A percentile compares a stretch with the other conserved stretches of the same genome.
Conservation (phyloP, 192 early-diverging fungal genomes). For the Geranomyces michiganensis region DNA sequence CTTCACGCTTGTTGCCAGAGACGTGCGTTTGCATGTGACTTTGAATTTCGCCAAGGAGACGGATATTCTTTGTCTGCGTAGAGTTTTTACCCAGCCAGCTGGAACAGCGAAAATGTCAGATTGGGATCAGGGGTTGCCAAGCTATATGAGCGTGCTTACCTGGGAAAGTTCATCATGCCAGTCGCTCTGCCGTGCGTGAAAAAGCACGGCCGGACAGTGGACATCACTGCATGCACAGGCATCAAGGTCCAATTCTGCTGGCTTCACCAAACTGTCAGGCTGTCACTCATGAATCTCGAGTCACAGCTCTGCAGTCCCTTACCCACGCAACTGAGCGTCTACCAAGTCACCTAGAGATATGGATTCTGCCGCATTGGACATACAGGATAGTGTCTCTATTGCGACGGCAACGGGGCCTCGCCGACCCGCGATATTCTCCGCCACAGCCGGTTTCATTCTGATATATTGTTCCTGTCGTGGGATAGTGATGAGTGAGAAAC, state of each 20-base stretch:
- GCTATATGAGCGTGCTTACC: slow-evolving; percentile 34
- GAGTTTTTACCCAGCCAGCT: slow-evolving; percentile 93
- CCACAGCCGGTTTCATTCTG: slow-evolving; percentile 62
- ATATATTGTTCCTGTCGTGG: slow-evolving; percentile 85
- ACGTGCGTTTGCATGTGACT: slow-evolving; percentile 80
- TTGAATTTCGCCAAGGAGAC: slow-evolving; percentile 84
- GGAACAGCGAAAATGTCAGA: background rate
- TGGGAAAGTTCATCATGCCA: slow-evolving; percentile 33
- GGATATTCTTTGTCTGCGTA: slow-evolving; percentile 68
- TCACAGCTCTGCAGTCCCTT: background rate
- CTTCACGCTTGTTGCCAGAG: slow-evolving; percentile 82
- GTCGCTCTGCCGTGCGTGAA: slow-evolving; percentile 68
- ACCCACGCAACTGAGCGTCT: slow-evolving; percentile 61
- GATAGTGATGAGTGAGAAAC: background rate
- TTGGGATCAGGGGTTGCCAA: background rate
- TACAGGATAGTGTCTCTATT: slow-evolving; percentile 56
- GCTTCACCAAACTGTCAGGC: slow-evolving; percentile 36
- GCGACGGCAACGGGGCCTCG: slow-evolving; percentile 18
- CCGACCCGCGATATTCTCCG: slow-evolving; percentile 37
- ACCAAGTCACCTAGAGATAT: slow-evolving; percentile 84
- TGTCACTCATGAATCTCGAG: background rate
- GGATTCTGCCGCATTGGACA: slow-evolving; percentile 83
- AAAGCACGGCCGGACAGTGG: slow-evolving; percentile 83
- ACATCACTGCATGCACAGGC: slow-evolving; percentile 82
- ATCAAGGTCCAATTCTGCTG: slow-evolving; percentile 90